Percentiles rank a stretch among this genome's conserved stretches.
Evolutionary conservation across 805 yeast genomes (phyloP).

Genomic region (Lipomyces chichibuensis): DNA sequence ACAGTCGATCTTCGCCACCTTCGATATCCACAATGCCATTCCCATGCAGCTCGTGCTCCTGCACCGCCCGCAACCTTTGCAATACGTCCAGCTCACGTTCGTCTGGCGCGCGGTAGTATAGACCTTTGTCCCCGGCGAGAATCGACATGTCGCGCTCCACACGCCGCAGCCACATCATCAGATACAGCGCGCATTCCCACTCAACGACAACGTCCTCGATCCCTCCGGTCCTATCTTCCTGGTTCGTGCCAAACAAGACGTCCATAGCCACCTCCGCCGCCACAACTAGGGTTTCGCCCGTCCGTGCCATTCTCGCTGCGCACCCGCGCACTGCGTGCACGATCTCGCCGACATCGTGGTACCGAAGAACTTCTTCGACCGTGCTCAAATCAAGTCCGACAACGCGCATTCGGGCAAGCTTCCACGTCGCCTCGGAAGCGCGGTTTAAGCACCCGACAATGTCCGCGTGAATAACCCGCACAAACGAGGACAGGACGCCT

Average conservation of each 20-base stretch:
- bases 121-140: conserved; percentile 9
- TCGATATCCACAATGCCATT: neutral
- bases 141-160: conserved; percentile 30
- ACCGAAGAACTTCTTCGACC: conserved; percentile 25
- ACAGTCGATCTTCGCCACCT: conserved; percentile 13
- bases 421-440: conserved; percentile 26
- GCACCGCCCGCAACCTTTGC: conserved; percentile 18
- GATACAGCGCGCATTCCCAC: conserved; percentile 28
- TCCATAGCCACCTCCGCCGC: conserved; percentile 29
- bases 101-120: conserved; percentile 23
- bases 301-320: conserved; percentile 6
- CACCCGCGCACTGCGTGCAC: conserved; percentile 14
- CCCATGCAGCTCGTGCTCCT: conserved; percentile 9
- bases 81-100: conserved; percentile 29
- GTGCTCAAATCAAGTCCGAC: conserved; percentile 16
- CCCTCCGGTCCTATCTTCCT: conserved; percentile 10
- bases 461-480: conserved; percentile 16
- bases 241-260: conserved; percentile 19
- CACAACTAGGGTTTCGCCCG: conserved; percentile 10
- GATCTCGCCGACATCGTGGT: conserved; percentile 27
- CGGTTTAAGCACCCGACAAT: conserved; percentile 9
- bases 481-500: conserved; percentile 15
- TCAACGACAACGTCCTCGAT: conserved; percentile 27
- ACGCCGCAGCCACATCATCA: conserved; percentile 28
- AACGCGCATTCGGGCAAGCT: conserved; percentile 22